Percentiles rank a stretch among this genome's conserved stretches.
Evolutionary conservation across 2,329 filamentous ascomycete genomes (phyloP).

Genomic region (Clonostachys chloroleuca): DNA sequence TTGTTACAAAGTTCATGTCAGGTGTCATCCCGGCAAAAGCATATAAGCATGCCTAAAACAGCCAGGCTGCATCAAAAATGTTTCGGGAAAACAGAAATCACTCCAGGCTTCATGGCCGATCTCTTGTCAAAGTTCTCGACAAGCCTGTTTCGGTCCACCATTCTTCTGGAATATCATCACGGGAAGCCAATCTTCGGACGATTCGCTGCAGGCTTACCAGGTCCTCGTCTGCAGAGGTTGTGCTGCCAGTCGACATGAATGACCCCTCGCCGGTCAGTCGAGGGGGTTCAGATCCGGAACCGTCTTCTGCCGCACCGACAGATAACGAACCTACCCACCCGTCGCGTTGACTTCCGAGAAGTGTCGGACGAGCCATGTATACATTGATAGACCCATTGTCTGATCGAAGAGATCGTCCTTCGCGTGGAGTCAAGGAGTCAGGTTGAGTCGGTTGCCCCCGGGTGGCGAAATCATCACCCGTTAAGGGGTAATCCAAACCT

Average conservation of each 20-base stretch:
- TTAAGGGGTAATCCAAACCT: no score
- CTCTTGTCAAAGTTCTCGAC: conserved; percentile 44
- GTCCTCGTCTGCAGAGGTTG: conserved; percentile 27
- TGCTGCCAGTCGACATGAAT: conserved; percentile 6
- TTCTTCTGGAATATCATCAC: conserved; percentile 75
- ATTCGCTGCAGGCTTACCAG: conserved; percentile 66
- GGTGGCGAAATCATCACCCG: no score
- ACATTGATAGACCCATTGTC: no score
- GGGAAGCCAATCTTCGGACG: conserved; percentile 62
- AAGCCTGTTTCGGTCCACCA: conserved; percentile 75
- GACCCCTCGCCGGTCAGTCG: conserved; percentile 3
- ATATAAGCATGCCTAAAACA: no score
- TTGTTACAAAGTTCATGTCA: no score
- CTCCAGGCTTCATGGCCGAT: not conserved
- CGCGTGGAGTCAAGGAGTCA: no score
- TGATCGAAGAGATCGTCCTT: no score
- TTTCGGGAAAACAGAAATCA: not conserved
- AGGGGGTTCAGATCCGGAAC: not conserved
- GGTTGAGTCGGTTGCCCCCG: no score
- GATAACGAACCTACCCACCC: not conserved
- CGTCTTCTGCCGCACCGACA: not conserved
- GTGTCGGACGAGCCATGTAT: no score
- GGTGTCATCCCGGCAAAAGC: no score
- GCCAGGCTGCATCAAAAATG: not conserved
- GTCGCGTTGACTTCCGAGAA: not conserved